Percentiles rank a stretch among this genome's conserved stretches.
phyloP scores from a whole-genome alignment of 352 stramenopile species.

The Pythium periplocum region DNA sequence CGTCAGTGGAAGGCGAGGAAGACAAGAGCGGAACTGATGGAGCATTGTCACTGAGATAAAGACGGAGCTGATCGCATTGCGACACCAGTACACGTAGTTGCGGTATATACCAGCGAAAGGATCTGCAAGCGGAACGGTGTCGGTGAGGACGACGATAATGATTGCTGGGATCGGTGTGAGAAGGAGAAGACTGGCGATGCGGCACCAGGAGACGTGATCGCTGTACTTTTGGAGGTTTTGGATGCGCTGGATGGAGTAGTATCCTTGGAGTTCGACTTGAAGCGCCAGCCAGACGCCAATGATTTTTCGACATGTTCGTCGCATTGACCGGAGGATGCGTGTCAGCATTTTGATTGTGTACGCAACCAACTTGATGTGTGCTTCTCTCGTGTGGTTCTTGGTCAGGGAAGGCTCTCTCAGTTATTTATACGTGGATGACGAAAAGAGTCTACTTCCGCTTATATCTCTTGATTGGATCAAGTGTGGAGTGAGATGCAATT shows the following conservation, averaged over 20 bases:
- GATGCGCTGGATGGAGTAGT: background rate
- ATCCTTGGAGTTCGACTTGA: conserved; percentile 1
- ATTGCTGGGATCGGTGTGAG: background rate
- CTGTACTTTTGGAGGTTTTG: background rate
- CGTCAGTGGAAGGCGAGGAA: background rate
- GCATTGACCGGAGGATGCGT: no score
- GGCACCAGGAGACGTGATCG: background rate
- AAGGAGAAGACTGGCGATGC: background rate
- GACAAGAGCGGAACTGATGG: background rate
- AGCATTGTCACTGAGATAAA: conserved; percentile 1
- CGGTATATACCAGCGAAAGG: background rate
- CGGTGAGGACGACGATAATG: background rate
- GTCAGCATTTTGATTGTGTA: no score
- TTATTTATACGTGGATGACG: no score
- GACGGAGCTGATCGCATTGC: background rate
- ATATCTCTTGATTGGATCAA: no score
- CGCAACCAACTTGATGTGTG: no score
- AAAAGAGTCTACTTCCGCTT: no score
- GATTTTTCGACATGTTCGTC: no score
- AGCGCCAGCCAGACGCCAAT: background rate
- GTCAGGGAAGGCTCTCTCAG: no score
- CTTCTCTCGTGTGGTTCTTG: background rate
- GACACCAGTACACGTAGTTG: conserved; percentile 1
- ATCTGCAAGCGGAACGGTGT: background rate
- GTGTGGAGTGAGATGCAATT: no score